Base-by-base conservation (phyloP, 2,329 filamentous ascomycete genomes). In the Ophiocordyceps camponoti-floridani region DNA sequence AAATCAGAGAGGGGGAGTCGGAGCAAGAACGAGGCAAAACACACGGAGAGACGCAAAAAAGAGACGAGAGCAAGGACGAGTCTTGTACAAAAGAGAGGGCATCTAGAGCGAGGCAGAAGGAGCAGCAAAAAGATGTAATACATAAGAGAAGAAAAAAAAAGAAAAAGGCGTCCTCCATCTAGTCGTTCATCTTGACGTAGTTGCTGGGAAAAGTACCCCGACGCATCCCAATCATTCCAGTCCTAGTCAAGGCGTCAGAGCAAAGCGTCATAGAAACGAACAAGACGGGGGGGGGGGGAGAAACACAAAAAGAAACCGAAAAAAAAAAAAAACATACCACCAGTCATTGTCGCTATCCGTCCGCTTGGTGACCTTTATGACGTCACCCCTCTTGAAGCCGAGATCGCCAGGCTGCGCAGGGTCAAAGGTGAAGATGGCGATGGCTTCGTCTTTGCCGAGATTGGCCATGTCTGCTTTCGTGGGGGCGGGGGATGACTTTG, bases 361-460 rank as follows among this genome's bases (percentile, higher is more conserved):
- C 62, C 84, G 83, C 69, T 98, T 95, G 46, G 94, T 61, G 47
- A 98, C 87, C 1, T 87, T 95, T 51, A 98, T 95, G 46, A 96
- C 63, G 28, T 98, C 91, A 18, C 91, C 91, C 70, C 98, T 98
- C 68, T 94, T 94, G 65, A 98, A 98, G 0, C 82, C 85, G 46
- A 96, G 61, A 59, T 98, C 89, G 4, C 89, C 89, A 0, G 86
- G 79, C 61, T 95, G 88, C 55, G 94, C 89, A 0, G 87, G 81
- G 50, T 96, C 89, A 58, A 98, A 98, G 2, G 84, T 94, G 63
- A 84, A 96, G 49, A 95, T 70, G 2, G 91, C 91, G 18, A 95
- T 71, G 0, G 87, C 91, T 63, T 96, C 85, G 52, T 95, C 87
- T 52, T 74, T 71, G 58, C 71, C 74, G 47, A 79, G 56, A 48